Evolutionary conservation across 306 rosid species (phyloP), one percentile per base, ranked within the genome.

Genomic region (Lagenaria siceraria): DNA sequence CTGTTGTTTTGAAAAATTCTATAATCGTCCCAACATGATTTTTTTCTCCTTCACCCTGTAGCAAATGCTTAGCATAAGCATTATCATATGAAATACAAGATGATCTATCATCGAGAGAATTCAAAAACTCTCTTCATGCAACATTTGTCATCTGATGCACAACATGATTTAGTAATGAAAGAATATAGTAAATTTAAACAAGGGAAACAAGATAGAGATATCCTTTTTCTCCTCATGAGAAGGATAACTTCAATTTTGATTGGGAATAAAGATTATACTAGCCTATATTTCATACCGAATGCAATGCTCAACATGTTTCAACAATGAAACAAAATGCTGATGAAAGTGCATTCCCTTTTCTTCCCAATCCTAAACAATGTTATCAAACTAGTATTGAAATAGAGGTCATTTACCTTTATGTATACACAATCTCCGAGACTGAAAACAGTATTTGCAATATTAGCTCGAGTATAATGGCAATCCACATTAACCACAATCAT

Each of bases 401-500:
- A 55, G 55, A 60, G 82, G 48, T 76, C 54, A 83, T 81, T 82
- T 90, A 91, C 98, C 87, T 86, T 70, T 82, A 94, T 81, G 71
- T 81, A 82, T 71, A 93, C 98, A 84, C 91, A 94, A 84, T 94
- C 98, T 18, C 96, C 98, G 49, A 91, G 92, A 87, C 76, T 84
- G 77, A 84, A 90, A 75, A 83, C 75, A 81, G 85, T 77, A 78
- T 86, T 83, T 75, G 74, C 83, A 52, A 91, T 40, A 74, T 75
- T 84, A 62, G 95, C 94, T 80, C 82, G 96, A 73, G 94, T 86
- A 88, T 85, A 94, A 83, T 91, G 97, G 84, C 90, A 87, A 78
- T 88, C 85, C 80, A 94, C 97, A 79, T 94, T 83, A 78, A 84
- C 69, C 77, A 94, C 70, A 31, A 88, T 84, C 85, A 85, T 89